These are phyloP conservation scores for Alternaria sp. DNA, from an alignment of 2,329 filamentous ascomycete genomes.

Conservation along the genomic window DNA sequence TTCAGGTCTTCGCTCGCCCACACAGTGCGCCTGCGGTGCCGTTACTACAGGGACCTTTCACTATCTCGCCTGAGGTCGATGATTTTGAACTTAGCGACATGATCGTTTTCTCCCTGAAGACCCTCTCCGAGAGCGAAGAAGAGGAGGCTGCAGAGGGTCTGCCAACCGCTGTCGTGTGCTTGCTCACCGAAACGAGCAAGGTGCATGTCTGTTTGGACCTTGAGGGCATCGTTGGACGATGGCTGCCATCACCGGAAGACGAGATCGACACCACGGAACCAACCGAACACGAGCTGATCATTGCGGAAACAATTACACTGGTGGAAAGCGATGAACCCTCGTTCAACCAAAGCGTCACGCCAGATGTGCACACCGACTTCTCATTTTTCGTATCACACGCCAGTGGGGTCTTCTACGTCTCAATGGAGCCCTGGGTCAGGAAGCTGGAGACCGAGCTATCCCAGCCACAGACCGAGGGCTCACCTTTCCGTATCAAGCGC, in stretches of 20 bases:
- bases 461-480: conserved; percentile 57
- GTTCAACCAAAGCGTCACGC: conserved; percentile 62
- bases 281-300: conserved; percentile 36
- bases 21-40: conserved; percentile 61
- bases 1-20: conserved; percentile 64
- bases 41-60: conserved; percentile 67
- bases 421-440: conserved; percentile 62
- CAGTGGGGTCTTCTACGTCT: conserved; percentile 61
- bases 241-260: conserved; percentile 59
- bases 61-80: conserved; percentile 57
- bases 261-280: conserved; percentile 23
- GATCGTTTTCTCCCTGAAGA: conserved; percentile 59
- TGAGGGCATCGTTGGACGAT: conserved; percentile 67
- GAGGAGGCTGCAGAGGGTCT: conserved; percentile 57
- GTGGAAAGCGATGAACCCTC: conserved; percentile 31
- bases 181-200: conserved; percentile 62
- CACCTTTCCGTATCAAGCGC: conserved; percentile 62
- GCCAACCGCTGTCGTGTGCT: conserved; percentile 63
- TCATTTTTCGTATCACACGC: conserved; percentile 64
- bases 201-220: conserved; percentile 67
- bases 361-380: conserved; percentile 62
- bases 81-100: conserved; percentile 67
- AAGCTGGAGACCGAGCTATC: conserved; percentile 64
- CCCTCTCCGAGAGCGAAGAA: conserved; percentile 58
- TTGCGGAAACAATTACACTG: conserved; percentile 52